Conservation (phyloP, 164 flowering plant genomes). For the Chimonanthus salicifolius region DNA sequence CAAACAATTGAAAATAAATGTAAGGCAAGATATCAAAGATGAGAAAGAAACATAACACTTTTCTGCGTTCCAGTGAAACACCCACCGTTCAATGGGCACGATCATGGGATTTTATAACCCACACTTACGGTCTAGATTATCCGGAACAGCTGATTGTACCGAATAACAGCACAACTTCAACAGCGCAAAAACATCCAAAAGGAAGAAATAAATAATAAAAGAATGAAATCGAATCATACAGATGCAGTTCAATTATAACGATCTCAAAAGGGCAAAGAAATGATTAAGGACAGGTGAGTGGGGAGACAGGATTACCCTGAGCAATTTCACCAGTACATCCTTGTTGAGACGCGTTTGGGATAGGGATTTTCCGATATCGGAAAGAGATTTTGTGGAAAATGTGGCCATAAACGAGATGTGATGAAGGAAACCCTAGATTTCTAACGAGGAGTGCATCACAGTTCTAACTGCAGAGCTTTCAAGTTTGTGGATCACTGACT, state of each 20-base stretch:
- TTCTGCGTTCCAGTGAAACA: no score
- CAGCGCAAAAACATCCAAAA: background rate
- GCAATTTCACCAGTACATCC: conserved; percentile 59
- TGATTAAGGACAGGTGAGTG: background rate
- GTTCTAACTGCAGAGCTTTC: background rate
- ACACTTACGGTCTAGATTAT: no score
- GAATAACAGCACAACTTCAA: no score
- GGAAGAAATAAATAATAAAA: background rate
- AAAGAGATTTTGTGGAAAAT: conserved; percentile 30
- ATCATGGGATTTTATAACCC: no score
- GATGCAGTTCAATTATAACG: background rate
- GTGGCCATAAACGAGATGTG: conserved; percentile 25
- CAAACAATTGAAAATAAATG: no score
- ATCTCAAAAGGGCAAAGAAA: background rate
- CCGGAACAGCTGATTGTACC: no score
- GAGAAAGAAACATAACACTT: no score
- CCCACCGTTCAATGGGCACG: no score
- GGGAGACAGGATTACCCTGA: conserved; percentile 35
- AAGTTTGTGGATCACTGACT: no score
- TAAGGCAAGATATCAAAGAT: no score
- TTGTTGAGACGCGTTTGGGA: conserved; percentile 53
- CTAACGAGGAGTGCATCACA: background rate
- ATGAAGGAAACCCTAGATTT: background rate
- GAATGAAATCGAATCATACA: background rate
- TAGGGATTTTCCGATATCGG: conserved; percentile 53